These are phyloP conservation scores for Solanum sejunctum DNA, from an alignment of 257 asterid genomes.

Conservation along the genomic window DNA sequence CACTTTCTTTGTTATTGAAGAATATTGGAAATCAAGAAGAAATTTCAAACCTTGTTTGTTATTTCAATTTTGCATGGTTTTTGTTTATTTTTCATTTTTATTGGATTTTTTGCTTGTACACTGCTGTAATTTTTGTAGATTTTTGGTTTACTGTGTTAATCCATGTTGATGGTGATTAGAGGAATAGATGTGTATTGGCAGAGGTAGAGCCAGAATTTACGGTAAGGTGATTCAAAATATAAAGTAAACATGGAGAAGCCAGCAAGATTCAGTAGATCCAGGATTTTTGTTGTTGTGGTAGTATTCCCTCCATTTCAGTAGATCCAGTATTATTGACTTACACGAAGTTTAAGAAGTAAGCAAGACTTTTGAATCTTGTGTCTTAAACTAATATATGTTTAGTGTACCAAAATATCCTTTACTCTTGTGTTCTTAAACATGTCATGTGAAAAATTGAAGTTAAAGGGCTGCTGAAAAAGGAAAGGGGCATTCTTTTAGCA, in stretches of 20 bases:
- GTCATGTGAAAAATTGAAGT: too few relatives aligned
- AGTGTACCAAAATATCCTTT: too few relatives aligned
- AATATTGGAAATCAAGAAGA: neutral
- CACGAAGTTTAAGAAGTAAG: too few relatives aligned
- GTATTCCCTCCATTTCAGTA: too few relatives aligned
- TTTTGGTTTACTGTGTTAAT: neutral
- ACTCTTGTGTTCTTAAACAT: too few relatives aligned
- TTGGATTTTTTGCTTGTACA: neutral
- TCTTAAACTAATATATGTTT: too few relatives aligned
- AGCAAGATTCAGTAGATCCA: neutral
- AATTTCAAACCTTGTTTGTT: neutral
- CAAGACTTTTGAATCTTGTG: too few relatives aligned
- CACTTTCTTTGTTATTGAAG: neutral
- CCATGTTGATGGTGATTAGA: neutral
- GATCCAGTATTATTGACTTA: too few relatives aligned
- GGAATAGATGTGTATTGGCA: neutral
- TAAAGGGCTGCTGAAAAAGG: too few relatives aligned
- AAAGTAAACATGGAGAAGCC: neutral
- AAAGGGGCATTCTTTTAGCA: too few relatives aligned
- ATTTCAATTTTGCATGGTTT: neutral
- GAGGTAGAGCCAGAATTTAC: neutral
- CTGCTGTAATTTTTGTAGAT: neutral
- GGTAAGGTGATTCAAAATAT: neutral
- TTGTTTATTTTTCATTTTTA: neutral
- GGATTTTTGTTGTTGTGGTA: too few relatives aligned